Conservation (phyloP, 352 stramenopile genomes). For the Pythium aristosporum region DNA sequence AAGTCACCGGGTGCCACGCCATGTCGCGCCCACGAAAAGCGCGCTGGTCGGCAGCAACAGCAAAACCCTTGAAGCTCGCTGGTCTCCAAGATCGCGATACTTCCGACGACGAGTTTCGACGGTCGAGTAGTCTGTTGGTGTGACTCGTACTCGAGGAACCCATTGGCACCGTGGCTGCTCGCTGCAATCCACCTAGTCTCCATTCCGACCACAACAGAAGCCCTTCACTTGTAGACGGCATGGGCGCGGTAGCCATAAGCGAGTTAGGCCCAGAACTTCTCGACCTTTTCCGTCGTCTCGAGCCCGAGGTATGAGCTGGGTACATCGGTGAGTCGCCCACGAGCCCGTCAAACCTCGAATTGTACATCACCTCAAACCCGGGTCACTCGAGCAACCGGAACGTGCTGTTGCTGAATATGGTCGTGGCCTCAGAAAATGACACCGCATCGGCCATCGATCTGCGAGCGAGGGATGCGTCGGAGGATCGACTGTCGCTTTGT, state of each 20-base stretch:
- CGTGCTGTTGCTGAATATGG: neutral
- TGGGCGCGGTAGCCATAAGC: conserved; percentile 20
- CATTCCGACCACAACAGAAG: neutral
- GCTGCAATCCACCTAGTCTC: too few relatives aligned
- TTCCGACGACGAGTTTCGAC: conserved; percentile 32
- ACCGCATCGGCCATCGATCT: neutral
- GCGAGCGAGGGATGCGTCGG: neutral
- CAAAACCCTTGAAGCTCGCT: neutral
- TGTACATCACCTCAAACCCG: neutral
- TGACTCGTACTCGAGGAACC: conserved; percentile 59
- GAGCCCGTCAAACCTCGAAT: conserved; percentile 26
- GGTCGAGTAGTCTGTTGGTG: conserved; percentile 39
- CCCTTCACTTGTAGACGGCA: neutral
- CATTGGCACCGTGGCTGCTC: conserved; percentile 13
- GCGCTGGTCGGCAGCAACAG: neutral
- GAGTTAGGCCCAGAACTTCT: conserved; percentile 4
- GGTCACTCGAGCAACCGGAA: neutral
- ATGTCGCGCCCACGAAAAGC: neutral
- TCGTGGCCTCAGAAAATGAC: neutral
- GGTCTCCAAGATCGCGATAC: conserved; percentile 35
- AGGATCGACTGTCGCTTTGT: neutral
- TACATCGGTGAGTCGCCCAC: conserved; percentile 36
- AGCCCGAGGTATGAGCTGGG: conserved; percentile 14
- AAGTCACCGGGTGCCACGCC: too few relatives aligned
- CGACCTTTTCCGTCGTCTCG: conserved; percentile 20